phyloP scores from a whole-genome alignment of 164 flowering plant species.

The Tetrastigma voinierianum region DNA sequence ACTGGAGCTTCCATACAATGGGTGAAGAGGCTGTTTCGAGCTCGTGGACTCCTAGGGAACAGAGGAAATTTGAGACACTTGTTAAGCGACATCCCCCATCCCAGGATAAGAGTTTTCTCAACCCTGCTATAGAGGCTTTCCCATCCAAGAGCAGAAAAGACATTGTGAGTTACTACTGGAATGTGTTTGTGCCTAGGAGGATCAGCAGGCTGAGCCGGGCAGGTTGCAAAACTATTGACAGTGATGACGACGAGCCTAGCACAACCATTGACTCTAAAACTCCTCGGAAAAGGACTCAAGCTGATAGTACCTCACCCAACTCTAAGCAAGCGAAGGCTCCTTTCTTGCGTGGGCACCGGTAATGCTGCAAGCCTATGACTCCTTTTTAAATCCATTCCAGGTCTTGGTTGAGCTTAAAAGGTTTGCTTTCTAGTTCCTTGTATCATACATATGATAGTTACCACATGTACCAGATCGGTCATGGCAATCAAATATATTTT shows the following conservation, averaged over 20 bases:
- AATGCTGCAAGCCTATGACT: neutral
- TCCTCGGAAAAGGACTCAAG: slow-evolving; percentile 9
- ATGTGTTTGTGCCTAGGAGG: slow-evolving; percentile 30
- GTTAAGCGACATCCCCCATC: slow-evolving; percentile 21
- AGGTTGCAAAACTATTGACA: slow-evolving; percentile 15
- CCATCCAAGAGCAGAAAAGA: slow-evolving; percentile 17
- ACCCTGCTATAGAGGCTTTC: slow-evolving; percentile 24
- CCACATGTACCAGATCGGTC: too few relatives aligned
- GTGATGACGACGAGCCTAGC: slow-evolving; percentile 28
- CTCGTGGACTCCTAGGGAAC: slow-evolving; percentile 30
- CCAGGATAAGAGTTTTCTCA: slow-evolving; percentile 20
- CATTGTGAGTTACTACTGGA: slow-evolving; percentile 36
- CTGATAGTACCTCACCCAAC: neutral
- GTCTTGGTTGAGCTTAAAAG: too few relatives aligned
- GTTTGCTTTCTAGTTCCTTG: too few relatives aligned
- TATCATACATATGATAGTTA: too few relatives aligned
- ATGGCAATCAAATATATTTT: too few relatives aligned
- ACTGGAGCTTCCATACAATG: slow-evolving; percentile 40
- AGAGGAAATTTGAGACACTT: slow-evolving; percentile 21
- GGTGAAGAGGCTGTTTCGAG: slow-evolving; percentile 33
- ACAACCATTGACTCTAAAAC: neutral
- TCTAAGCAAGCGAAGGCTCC: neutral
- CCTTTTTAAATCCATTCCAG: too few relatives aligned
- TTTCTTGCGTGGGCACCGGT: neutral
- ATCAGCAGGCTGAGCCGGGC: slow-evolving; percentile 26